These are phyloP conservation scores for Debaryomyces castellii DNA, from an alignment of 805 yeast genomes.

Conservation along the genomic window DNA sequence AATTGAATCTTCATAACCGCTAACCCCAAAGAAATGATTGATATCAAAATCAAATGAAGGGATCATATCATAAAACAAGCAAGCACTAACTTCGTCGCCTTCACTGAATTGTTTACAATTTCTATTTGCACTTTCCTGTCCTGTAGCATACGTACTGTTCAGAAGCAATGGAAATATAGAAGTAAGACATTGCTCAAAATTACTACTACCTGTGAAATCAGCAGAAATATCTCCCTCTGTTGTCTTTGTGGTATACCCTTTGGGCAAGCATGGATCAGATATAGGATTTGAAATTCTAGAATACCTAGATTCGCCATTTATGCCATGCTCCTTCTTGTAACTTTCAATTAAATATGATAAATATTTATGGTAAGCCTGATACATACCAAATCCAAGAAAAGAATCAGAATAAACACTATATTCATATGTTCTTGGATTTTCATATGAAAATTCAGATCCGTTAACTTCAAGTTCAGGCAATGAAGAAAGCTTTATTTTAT, in stretches of 20 bases:
- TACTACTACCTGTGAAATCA: conserved; percentile 52
- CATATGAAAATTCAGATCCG: conserved; percentile 5
- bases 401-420: conserved; percentile 53
- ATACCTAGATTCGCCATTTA: conserved; percentile 9
- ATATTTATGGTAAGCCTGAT: conserved; percentile 52
- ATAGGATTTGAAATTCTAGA: conserved; percentile 26
- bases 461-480: conserved; percentile 19
- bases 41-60: conserved; percentile 59
- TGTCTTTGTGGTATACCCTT: conserved; percentile 32
- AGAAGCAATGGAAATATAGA: conserved; percentile 47
- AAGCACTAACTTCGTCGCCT: conserved; percentile 38
- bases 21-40: conserved; percentile 60
- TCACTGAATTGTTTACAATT: conserved; percentile 33
- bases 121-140: conserved; percentile 15
- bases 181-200: conserved; percentile 48
- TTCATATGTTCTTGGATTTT: conserved; percentile 22
- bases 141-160: conserved; percentile 26
- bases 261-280: conserved; percentile 60
- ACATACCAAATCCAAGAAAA: conserved; percentile 60
- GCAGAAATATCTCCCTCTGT: conserved; percentile 23
- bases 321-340: conserved; percentile 15
- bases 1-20: conserved; percentile 67
- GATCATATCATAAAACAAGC: conserved; percentile 50
- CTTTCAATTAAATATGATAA: conserved; percentile 31
- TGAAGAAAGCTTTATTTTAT: conserved; percentile 42